Percentiles rank a stretch among this genome's conserved stretches.
Evolutionary conservation across 495 filamentous ascomycete species (phyloP).

Genomic region (Penicillium dipodomyicola): DNA sequence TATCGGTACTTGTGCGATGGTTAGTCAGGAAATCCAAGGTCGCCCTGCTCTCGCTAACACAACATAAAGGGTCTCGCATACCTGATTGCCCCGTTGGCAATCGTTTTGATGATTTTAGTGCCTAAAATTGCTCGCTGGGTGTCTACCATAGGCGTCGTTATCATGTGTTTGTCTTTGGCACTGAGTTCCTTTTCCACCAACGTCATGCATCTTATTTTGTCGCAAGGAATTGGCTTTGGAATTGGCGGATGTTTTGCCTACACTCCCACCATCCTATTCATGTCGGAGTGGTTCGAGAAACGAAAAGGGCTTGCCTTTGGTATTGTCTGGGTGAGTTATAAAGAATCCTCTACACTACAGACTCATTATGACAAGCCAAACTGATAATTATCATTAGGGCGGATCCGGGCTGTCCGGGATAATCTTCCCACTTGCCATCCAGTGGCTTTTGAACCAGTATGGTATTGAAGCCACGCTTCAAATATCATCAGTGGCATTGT

Average conservation of each 20-base stretch:
- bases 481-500: conserved; percentile 44
- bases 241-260: conserved; percentile 47
- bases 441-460: conserved; percentile 46
- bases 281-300: conserved; percentile 53
- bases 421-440: conserved; percentile 46
- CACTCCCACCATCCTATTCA: conserved; percentile 44
- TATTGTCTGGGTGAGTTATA: conserved; percentile 39
- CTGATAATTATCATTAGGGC: conserved; percentile 22
- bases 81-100: conserved; percentile 40
- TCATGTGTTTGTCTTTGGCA: conserved; percentile 41
- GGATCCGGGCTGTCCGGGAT: conserved; percentile 41
- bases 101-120: conserved; percentile 34
- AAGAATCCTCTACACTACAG: neutral
- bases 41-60: neutral
- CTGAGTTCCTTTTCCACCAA: conserved; percentile 44
- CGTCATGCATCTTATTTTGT: conserved; percentile 45
- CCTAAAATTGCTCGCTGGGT: conserved; percentile 31
- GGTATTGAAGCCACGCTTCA: conserved; percentile 51
- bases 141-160: conserved; percentile 39
- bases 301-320: conserved; percentile 50
- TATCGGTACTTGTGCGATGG: conserved; percentile 48
- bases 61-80: conserved; percentile 44
- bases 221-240: conserved; percentile 50
- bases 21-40: conserved; percentile 2
- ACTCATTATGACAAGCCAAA: neutral